These are phyloP conservation scores for Hymenoscyphus albidus DNA, from an alignment of 2,329 filamentous ascomycete species.

Conservation along the genomic window DNA sequence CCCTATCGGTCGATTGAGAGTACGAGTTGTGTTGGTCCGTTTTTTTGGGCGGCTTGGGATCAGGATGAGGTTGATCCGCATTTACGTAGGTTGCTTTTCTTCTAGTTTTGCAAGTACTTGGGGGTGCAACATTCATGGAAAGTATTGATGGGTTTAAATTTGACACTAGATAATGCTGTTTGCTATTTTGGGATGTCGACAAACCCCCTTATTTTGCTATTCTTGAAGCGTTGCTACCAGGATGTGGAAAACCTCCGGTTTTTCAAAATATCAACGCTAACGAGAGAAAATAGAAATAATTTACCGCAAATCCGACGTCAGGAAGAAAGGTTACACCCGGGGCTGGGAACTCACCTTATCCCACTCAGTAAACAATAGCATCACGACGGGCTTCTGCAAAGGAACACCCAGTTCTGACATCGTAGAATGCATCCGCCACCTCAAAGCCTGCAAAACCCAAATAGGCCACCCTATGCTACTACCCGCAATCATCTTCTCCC, in stretches of 20 bases:
- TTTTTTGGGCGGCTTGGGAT: slow-evolving; percentile 57
- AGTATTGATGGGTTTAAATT: no score
- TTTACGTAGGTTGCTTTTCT: slow-evolving; percentile 44
- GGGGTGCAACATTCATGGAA: no score
- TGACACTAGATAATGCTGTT: no score
- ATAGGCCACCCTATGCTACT: slow-evolving; percentile 56
- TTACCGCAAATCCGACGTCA: slow-evolving; percentile 62
- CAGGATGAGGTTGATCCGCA: slow-evolving; percentile 53
- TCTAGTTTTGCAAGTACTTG: not conserved
- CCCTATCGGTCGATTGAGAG: slow-evolving; percentile 57
- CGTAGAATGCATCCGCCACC: slow-evolving; percentile 45
- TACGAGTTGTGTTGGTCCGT: slow-evolving; percentile 56
- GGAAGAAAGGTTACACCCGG: slow-evolving; percentile 59
- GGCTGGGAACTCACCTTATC: slow-evolving; percentile 64
- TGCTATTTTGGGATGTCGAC: no score
- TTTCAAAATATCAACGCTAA: not conserved
- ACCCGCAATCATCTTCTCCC: slow-evolving; percentile 54
- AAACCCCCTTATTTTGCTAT: not conserved
- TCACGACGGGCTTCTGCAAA: slow-evolving; percentile 60
- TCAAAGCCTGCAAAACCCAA: slow-evolving; percentile 47
- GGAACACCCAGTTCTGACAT: slow-evolving; percentile 57
- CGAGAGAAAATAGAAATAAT: slow-evolving; percentile 47
- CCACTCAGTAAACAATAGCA: slow-evolving; percentile 49
- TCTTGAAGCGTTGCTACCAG: not conserved
- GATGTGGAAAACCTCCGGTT: no score